Conservation (phyloP, 2,329 filamentous ascomycete species). For the Pseudonectria foliicola region DNA sequence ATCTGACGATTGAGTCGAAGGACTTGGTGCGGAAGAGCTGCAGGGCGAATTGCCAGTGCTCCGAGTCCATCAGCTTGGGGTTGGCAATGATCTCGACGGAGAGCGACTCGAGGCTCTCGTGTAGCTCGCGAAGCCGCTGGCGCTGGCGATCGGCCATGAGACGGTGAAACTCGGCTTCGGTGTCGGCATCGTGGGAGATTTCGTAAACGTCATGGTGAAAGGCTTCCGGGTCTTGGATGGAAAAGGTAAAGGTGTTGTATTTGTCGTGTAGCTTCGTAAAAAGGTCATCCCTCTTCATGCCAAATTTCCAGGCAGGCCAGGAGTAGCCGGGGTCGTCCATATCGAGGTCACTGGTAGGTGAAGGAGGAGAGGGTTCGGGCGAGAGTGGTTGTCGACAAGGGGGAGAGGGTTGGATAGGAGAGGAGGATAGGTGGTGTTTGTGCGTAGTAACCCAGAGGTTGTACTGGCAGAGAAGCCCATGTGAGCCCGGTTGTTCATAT, state of each 20-base stretch:
- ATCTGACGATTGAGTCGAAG: conserved; percentile 53
- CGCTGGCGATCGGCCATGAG: conserved; percentile 47
- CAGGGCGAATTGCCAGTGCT: conserved; percentile 51
- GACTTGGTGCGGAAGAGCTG: conserved; percentile 54
- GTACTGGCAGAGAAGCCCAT: too few relatives aligned
- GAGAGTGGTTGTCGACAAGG: background rate
- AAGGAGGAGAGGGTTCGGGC: conserved; percentile 1
- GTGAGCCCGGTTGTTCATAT: too few relatives aligned
- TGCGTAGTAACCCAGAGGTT: too few relatives aligned
- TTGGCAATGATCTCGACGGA: conserved; percentile 56
- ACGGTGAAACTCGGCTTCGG: conserved; percentile 47
- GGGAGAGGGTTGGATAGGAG: background rate
- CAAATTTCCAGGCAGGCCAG: conserved; percentile 59
- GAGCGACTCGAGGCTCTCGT: conserved; percentile 48
- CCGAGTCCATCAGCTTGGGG: conserved; percentile 49
- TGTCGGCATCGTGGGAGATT: conserved; percentile 44
- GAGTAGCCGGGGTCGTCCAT: conserved; percentile 49
- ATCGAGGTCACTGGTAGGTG: conserved; percentile 39
- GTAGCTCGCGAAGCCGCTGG: conserved; percentile 47
- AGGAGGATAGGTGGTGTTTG: background rate
- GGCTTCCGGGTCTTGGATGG: conserved; percentile 52
- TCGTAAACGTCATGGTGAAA: conserved; percentile 57
- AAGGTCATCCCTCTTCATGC: conserved; percentile 52
- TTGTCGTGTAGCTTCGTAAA: conserved; percentile 50
- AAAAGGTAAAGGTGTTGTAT: conserved; percentile 51